Evolutionary conservation across 495 filamentous ascomycete species (phyloP), one percentile per base, ranked within the genome.

Genomic region (Aspergillus bertholletiae): DNA sequence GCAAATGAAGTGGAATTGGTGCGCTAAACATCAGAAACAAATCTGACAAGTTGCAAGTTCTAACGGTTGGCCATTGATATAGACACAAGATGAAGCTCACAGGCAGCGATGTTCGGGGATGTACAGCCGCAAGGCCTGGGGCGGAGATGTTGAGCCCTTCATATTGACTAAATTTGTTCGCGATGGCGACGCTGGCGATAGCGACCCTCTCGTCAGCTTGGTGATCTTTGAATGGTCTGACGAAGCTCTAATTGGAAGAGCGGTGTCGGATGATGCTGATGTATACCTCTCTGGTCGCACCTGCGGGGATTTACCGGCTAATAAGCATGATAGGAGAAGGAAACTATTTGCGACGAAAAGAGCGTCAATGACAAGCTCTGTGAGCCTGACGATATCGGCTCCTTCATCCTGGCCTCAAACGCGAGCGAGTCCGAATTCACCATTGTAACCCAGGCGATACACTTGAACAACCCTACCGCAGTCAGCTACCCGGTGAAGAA

Each of bases 141-240:
- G 91, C 56, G 94, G 94, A 61, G 83, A 81, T 28, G 79, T 89
- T 48, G 89, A 97, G 56, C 95, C 94, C 9, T 92, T 87, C 74
- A 96, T 99, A 69, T 76, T 86, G 54, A 82, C 88, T 57, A 92
- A 87, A 67, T 96, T 96, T 62, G 75, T 85, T 46, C 83, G 86
- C 61, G 70, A 78, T 22, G 68, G 80, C 41, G 75, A 80, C 46
- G 48, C 63, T 30, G 75, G 70, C 32, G 80, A 85, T 54, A 72
- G 78, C 20, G 88, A 96, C 64, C 85, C 88, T 12, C 73, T 89
- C 23, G 88, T 91, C 51, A 93, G 89, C 68, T 75, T 99, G 60
- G 79, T 96, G 15, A 86, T 99, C 46, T 97, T 96, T 65, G 93
- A 99, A 74, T 99, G 90, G 88, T 85, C 76, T 58, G 94, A 99